phyloP scores from a whole-genome alignment of 305 asterid species.

The Lippia alba region DNA sequence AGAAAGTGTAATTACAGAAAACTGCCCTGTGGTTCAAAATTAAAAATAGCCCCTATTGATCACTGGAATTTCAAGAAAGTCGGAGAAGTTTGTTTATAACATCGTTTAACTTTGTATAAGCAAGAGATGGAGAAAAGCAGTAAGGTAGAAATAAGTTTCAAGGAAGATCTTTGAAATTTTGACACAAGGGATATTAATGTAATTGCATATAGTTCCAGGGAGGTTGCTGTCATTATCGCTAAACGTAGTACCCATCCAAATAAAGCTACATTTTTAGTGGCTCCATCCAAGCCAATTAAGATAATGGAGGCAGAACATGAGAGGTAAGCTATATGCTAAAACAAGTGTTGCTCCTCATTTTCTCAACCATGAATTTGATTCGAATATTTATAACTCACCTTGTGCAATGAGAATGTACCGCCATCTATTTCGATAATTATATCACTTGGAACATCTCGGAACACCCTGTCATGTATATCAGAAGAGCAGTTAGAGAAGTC shows the following conservation, averaged over 20 bases:
- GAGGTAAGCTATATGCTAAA: background rate
- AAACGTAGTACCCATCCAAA: background rate
- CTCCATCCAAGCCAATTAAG: background rate
- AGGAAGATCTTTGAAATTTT: too few relatives aligned
- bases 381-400: constrained; percentile 47
- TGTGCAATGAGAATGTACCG: constrained; percentile 75
- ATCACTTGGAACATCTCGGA: constrained; percentile 93
- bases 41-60: too few relatives aligned
- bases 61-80: too few relatives aligned
- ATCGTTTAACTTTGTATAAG: too few relatives aligned
- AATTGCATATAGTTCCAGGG: too few relatives aligned
- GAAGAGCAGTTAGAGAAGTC: constrained; percentile 25
- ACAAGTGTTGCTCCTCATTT: background rate
- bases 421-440: constrained; percentile 84
- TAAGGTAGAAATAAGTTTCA: too few relatives aligned
- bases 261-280: background rate
- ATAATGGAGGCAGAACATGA: constrained; percentile 4
- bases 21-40: too few relatives aligned
- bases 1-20: too few relatives aligned
- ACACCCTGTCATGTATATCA: constrained; percentile 62
- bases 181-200: too few relatives aligned
- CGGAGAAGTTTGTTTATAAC: too few relatives aligned
- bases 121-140: too few relatives aligned
- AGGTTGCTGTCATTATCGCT: too few relatives aligned
- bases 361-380: background rate